Evolutionary conservation across 2,329 filamentous ascomycete genomes (phyloP).

Genomic region (Zasmidium cellare): DNA sequence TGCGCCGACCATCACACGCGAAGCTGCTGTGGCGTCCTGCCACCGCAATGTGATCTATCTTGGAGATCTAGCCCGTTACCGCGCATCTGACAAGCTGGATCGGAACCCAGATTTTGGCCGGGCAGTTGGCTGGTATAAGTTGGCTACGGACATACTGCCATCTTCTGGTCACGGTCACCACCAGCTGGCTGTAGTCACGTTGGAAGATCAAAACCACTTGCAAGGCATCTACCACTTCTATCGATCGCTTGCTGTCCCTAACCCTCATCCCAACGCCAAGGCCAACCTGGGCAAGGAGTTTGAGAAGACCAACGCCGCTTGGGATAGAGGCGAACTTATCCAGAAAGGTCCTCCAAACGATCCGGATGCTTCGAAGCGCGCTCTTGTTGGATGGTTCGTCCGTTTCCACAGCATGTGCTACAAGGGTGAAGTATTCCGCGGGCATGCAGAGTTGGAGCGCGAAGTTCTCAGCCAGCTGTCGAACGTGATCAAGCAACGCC

Average conservation of each 20-base stretch:
- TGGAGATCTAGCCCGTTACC: constrained; percentile 87
- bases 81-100: constrained; percentile 68
- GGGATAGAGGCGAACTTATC: constrained; percentile 57
- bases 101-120: constrained; percentile 76
- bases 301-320: constrained; percentile 60
- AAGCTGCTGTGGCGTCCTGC: constrained; percentile 70
- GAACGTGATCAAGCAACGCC: constrained; percentile 68
- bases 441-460: constrained; percentile 78
- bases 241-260: constrained; percentile 71
- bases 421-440: constrained; percentile 70
- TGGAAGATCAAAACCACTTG: constrained; percentile 76
- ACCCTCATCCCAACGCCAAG: constrained; percentile 72
- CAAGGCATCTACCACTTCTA: constrained; percentile 88
- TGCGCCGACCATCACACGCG: constrained; percentile 48
- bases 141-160: constrained; percentile 78
- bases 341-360: constrained; percentile 40
- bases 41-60: constrained; percentile 82
- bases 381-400: constrained; percentile 78
- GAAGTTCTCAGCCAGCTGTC: constrained; percentile 80
- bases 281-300: constrained; percentile 81
- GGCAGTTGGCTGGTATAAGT: constrained; percentile 78
- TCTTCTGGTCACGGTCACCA: constrained; percentile 81
- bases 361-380: constrained; percentile 59
- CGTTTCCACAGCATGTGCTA: constrained; percentile 83
- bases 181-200: constrained; percentile 83